phyloP scores from a whole-genome alignment of 2,329 filamentous ascomycete genomes.

The Sordariomycetes sp. region DNA sequence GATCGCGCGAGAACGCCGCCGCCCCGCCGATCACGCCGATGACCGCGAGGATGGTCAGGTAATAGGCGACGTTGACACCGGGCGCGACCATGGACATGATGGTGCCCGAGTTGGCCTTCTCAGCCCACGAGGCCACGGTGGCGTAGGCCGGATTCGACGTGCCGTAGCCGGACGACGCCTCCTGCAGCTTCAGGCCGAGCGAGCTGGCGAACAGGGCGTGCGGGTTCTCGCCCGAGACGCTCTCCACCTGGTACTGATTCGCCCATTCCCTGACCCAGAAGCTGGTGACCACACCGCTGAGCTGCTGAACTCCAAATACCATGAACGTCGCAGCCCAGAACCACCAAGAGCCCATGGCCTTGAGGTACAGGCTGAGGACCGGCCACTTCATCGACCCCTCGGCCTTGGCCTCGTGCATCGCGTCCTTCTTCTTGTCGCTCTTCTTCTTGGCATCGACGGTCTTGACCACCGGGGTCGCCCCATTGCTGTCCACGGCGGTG shows the following conservation, averaged over 20 bases:
- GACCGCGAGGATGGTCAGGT: slow-evolving; percentile 69
- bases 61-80: slow-evolving; percentile 72
- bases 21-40: slow-evolving; percentile 69
- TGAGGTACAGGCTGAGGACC: slow-evolving; percentile 77
- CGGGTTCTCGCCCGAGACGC: not conserved
- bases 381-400: slow-evolving; percentile 79
- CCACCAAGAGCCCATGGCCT: slow-evolving; percentile 91
- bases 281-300: slow-evolving; percentile 79
- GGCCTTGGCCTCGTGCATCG: slow-evolving; percentile 67
- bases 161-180: not conserved
- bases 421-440: slow-evolving; percentile 35
- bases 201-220: not conserved
- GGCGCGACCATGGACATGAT: slow-evolving; percentile 5
- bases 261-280: slow-evolving; percentile 95
- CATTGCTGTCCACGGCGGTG: slow-evolving; percentile 38
- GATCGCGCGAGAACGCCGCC: slow-evolving; percentile 74
- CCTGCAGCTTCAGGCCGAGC: not conserved
- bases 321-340: slow-evolving; percentile 74
- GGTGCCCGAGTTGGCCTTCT: slow-evolving; percentile 4
- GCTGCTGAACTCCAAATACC: slow-evolving; percentile 73
- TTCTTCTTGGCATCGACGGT: slow-evolving; percentile 34
- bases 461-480: slow-evolving; percentile 34
- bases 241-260: slow-evolving; percentile 56
- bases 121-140: not conserved
- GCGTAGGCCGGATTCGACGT: not conserved